These are phyloP conservation scores for Emydomyces testavorans DNA, from an alignment of 2,329 filamentous ascomycete species.

Conservation along the genomic window DNA sequence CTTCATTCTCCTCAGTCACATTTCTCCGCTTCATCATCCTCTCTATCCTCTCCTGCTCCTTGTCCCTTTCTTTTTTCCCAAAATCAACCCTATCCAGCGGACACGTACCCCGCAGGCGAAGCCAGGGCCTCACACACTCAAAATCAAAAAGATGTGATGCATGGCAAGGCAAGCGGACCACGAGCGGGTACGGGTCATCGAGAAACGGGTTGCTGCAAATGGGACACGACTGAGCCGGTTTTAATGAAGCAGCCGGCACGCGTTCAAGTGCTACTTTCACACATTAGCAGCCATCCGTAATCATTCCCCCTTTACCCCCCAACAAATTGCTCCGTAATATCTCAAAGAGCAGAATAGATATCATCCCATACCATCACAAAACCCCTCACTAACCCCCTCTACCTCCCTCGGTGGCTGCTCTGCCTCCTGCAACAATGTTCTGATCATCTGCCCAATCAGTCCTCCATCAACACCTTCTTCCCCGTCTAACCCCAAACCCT, in stretches of 20 bases:
- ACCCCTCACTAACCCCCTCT: slow-evolving; percentile 50
- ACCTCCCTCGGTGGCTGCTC: slow-evolving; percentile 50
- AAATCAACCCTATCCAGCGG: slow-evolving; percentile 51
- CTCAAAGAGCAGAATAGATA: background rate
- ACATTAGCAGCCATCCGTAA: background rate
- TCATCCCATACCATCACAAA: slow-evolving; percentile 40
- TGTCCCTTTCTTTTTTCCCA: slow-evolving; percentile 44
- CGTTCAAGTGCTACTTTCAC: slow-evolving; percentile 43
- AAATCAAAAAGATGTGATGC: slow-evolving; percentile 52
- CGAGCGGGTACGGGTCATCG: slow-evolving; percentile 53
- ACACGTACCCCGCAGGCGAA: slow-evolving; percentile 53
- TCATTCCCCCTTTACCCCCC: background rate
- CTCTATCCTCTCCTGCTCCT: slow-evolving; percentile 41
- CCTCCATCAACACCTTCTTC: slow-evolving; percentile 26
- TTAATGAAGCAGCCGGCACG: slow-evolving; percentile 46
- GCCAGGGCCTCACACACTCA: slow-evolving; percentile 54
- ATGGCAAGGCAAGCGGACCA: slow-evolving; percentile 52
- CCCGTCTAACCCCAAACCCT: slow-evolving; percentile 22
- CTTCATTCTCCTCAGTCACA: slow-evolving; percentile 32
- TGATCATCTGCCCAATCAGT: slow-evolving; percentile 46
- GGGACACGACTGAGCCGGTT: slow-evolving; percentile 44
- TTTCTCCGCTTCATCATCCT: slow-evolving; percentile 38
- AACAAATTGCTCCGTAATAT: too few relatives aligned
- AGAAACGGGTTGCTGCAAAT: slow-evolving; percentile 52
- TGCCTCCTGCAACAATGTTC: slow-evolving; percentile 43